Conservation (phyloP, 139 green algal species). For the Tetradesmus lagerheimii region DNA sequence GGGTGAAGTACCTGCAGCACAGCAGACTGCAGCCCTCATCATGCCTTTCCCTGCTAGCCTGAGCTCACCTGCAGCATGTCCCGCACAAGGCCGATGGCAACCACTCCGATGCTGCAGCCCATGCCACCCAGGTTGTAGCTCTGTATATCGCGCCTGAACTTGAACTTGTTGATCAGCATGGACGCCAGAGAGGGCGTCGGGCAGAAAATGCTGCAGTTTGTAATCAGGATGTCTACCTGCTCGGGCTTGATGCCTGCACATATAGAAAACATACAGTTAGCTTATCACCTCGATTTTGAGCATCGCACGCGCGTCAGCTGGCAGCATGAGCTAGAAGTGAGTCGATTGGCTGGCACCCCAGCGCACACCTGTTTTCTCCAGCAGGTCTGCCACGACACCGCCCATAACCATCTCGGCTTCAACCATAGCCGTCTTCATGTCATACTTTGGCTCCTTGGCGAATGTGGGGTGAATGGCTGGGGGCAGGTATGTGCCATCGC, state of each 20-base stretch:
- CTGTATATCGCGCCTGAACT: conserved; percentile 72
- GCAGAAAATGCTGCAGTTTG: conserved; percentile 82
- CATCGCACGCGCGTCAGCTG: background rate
- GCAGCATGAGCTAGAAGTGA: background rate
- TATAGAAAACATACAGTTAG: background rate
- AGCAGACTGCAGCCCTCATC: background rate
- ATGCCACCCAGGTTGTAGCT: conserved; percentile 81
- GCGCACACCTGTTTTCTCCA: conserved; percentile 57
- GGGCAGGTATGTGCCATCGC: conserved; percentile 65
- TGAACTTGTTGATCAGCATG: conserved; percentile 88
- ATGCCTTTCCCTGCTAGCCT: background rate
- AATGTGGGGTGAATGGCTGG: conserved; percentile 63
- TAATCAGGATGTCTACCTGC: conserved; percentile 69
- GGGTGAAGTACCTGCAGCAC: no score
- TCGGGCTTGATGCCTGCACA: conserved; percentile 43
- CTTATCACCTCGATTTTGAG: background rate
- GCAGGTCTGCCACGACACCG: conserved; percentile 48
- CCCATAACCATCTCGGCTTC: conserved; percentile 88
- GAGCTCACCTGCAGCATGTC: conserved; percentile 72
- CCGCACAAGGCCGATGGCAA: conserved; percentile 70
- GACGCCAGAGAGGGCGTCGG: conserved; percentile 77
- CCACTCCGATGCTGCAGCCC: conserved; percentile 78
- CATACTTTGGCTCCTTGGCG: conserved; percentile 59
- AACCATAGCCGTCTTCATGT: conserved; percentile 69
- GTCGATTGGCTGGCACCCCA: background rate